Percentiles rank a stretch among this genome's conserved stretches.
Evolutionary conservation across 2,329 filamentous ascomycete genomes (phyloP).

Genomic region (Exserohilum rostratum): DNA sequence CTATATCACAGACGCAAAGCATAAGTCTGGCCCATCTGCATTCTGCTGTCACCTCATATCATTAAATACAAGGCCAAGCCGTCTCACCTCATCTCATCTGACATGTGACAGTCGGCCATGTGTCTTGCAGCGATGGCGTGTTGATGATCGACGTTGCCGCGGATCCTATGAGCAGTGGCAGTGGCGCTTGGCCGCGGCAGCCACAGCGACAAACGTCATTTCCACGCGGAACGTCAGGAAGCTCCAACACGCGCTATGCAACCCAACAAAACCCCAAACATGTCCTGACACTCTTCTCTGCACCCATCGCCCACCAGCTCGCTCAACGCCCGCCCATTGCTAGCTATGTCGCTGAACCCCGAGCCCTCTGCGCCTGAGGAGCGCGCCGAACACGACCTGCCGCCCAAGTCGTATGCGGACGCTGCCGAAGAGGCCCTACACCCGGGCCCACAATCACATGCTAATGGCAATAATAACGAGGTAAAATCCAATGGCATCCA

Average conservation of each 20-base stretch:
- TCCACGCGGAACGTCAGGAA: conserved; percentile 23
- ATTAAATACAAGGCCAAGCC: too few relatives aligned
- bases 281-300: conserved; percentile 2
- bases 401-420: conserved; percentile 54
- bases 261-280: conserved; percentile 29
- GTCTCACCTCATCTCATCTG: neutral
- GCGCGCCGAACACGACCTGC: conserved; percentile 47
- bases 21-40: too few relatives aligned
- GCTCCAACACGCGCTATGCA: conserved; percentile 26
- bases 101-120: conserved; percentile 5
- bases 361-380: conserved; percentile 51
- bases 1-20: too few relatives aligned
- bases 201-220: conserved; percentile 21
- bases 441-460: conserved; percentile 34
- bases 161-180: neutral
- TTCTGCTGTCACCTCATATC: too few relatives aligned
- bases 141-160: conserved; percentile 4
- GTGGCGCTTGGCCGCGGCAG: neutral
- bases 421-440: conserved; percentile 46
- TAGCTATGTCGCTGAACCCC: conserved; percentile 49
- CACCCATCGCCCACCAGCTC: conserved; percentile 6
- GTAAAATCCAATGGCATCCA: conserved; percentile 24
- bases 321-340: conserved; percentile 6
- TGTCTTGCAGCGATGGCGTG: neutral
- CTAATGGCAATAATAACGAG: conserved; percentile 21